Percentiles rank a stretch among this genome's conserved stretches.
phyloP scores from a whole-genome alignment of 208 protist genomes.

The Polymyxa betae region DNA sequence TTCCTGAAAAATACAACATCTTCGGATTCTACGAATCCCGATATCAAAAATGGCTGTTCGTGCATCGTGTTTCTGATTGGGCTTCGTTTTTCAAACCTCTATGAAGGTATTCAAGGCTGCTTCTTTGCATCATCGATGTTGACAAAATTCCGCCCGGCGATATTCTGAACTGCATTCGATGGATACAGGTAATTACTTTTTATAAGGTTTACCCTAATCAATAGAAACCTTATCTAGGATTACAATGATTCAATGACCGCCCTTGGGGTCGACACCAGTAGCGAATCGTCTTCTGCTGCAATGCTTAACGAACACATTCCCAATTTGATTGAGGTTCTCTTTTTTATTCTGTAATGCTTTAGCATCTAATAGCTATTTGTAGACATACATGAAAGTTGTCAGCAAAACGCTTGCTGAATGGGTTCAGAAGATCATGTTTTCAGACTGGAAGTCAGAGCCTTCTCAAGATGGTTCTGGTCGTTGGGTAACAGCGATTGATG shows the following conservation, averaged over 20 bases:
- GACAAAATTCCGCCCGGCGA: constrained; percentile 24
- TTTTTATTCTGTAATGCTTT: neutral
- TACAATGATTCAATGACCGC: neutral
- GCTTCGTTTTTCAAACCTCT: neutral
- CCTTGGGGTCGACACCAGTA: constrained; percentile 5
- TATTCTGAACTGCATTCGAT: constrained; percentile 24
- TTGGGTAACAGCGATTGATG: neutral
- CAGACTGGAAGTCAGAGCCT: constrained; percentile 15
- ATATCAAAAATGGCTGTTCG: constrained; percentile 45
- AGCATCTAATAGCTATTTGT: neutral
- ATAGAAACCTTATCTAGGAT: no score
- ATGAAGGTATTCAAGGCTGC: neutral
- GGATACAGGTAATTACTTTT: neutral
- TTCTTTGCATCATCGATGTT: neutral
- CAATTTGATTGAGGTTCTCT: neutral
- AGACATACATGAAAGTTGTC: constrained; percentile 17
- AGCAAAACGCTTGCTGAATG: neutral
- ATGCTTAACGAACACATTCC: constrained; percentile 10
- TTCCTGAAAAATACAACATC: neutral
- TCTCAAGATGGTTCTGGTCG: neutral
- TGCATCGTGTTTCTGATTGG: neutral
- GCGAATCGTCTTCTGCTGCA: constrained; percentile 16
- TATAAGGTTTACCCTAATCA: neutral
- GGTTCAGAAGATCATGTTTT: constrained; percentile 34
- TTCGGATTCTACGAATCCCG: constrained; percentile 12